These are phyloP conservation scores for Yamadazyma diddensiae DNA, from an alignment of 1,139 yeast species.

Conservation along the genomic window DNA sequence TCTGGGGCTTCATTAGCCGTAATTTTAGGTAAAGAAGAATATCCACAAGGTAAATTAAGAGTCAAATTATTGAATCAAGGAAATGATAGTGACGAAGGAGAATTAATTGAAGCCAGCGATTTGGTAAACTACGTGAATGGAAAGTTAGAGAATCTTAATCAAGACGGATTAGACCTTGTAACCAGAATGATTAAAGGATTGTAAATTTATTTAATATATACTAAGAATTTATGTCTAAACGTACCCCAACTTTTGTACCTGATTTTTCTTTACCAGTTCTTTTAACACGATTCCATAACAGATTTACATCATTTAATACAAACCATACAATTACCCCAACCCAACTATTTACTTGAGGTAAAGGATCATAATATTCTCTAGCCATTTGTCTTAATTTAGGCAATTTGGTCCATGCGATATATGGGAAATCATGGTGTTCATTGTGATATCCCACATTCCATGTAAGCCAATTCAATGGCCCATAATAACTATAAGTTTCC, in stretches of 20 bases:
- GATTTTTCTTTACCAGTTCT: constrained; percentile 46
- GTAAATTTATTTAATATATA: constrained; percentile 4
- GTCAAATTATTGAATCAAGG: constrained; percentile 88
- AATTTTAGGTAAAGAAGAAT: constrained; percentile 93
- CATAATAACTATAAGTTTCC: constrained; percentile 89
- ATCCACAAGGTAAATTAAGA: constrained; percentile 72
- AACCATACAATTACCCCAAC: constrained; percentile 72
- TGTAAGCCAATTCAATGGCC: constrained; percentile 68
- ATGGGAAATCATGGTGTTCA: constrained; percentile 95
- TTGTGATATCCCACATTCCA: constrained; percentile 95
- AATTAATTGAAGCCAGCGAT: constrained; percentile 59
- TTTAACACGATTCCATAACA: constrained; percentile 79
- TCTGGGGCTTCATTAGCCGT: constrained; percentile 89
- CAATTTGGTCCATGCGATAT: constrained; percentile 83
- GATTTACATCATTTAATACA: constrained; percentile 62
- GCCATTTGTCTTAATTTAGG: constrained; percentile 68
- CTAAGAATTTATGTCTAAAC: not conserved
- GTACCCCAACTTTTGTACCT: constrained; percentile 22
- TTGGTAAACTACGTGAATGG: constrained; percentile 54
- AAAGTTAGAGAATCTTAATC: constrained; percentile 45
- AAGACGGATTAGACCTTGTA: constrained; percentile 52
- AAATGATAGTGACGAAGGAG: constrained; percentile 86
- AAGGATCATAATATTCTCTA: constrained; percentile 74
- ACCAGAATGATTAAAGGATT: constrained; percentile 56
- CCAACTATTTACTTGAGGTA: constrained; percentile 82